Percentiles rank a stretch among this genome's conserved stretches.
Evolutionary conservation across 441 rosid genomes (phyloP).

Genomic region (Viola pubescens): DNA sequence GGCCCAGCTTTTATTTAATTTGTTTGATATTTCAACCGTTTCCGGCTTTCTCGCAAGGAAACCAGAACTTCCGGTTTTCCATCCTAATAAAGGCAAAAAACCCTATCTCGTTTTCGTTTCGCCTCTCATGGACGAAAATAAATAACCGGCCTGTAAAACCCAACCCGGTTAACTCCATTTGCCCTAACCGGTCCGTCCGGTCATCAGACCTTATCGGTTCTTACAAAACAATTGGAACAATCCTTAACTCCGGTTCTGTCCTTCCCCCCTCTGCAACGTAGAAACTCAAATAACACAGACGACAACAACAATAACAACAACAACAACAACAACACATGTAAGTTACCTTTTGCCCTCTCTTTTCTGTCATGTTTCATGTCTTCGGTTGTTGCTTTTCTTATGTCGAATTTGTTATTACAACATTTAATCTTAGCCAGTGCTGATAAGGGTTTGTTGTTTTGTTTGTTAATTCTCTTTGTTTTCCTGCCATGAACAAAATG

Average conservation of each 20-base stretch:
- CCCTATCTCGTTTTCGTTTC: too few species aligned
- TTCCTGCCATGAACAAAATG: background rate
- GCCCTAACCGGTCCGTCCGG: conserved; percentile 48
- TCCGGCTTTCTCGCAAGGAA: conserved; percentile 15
- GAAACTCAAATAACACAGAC: background rate
- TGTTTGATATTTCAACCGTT: conserved; percentile 4
- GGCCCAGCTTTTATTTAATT: background rate
- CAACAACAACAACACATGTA: conserved; percentile 23
- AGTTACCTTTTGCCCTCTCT: conserved; percentile 10
- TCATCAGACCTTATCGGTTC: conserved; percentile 26
- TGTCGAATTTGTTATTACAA: background rate
- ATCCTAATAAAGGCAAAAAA: too few species aligned
- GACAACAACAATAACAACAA: background rate
- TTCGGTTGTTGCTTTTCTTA: background rate
- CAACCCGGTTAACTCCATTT: conserved; percentile 22
- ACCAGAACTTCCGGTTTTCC: conserved; percentile 26
- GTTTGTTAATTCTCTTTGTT: background rate
- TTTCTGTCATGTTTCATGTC: background rate
- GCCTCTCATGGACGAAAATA: too few species aligned
- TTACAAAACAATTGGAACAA: conserved; percentile 4
- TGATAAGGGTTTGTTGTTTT: background rate
- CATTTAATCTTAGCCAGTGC: background rate
- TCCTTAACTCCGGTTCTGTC: conserved; percentile 2
- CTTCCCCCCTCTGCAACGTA: background rate
- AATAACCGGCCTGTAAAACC: background rate